Percentiles rank a stretch among this genome's conserved stretches.
Evolutionary conservation across 352 stramenopile genomes (phyloP).

Genomic region (Globisporangium parvum): DNA sequence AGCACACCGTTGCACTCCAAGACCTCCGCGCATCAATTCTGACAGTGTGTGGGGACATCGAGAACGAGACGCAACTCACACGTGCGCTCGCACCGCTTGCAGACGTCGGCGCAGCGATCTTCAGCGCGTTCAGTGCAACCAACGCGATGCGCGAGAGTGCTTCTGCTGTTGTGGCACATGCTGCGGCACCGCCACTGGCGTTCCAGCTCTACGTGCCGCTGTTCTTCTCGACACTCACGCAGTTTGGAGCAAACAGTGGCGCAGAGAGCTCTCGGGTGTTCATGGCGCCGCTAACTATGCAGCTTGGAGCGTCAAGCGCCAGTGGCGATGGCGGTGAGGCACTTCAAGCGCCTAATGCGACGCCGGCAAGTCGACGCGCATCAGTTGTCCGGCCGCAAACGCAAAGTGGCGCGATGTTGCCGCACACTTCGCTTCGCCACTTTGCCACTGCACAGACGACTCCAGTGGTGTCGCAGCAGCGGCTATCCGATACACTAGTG

Average conservation of each 20-base stretch:
- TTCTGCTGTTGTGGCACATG: too few species aligned
- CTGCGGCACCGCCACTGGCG: slow-evolving; percentile 19
- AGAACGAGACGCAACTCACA: slow-evolving; percentile 9
- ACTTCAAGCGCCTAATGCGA: not conserved
- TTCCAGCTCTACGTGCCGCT: slow-evolving; percentile 31
- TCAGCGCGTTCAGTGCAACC: slow-evolving; percentile 33
- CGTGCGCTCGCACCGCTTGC: slow-evolving; percentile 19
- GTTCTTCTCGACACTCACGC: slow-evolving; percentile 17
- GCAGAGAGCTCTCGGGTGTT: too few species aligned
- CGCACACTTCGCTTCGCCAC: too few species aligned
- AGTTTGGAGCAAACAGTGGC: not conserved
- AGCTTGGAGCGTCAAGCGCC: too few species aligned
- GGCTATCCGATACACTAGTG: slow-evolving; percentile 12
- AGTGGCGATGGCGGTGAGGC: too few species aligned
- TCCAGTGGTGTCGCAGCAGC: not conserved
- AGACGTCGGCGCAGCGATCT: slow-evolving; percentile 28
- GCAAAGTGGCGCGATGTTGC: too few species aligned
- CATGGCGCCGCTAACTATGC: too few species aligned
- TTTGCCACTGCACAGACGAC: not conserved
- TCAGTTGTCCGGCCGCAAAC: not conserved
- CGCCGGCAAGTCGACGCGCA: too few species aligned
- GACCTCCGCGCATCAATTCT: slow-evolving; percentile 18
- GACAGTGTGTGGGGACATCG: slow-evolving; percentile 12
- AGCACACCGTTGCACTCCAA: slow-evolving; percentile 18
- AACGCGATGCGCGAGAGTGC: too few species aligned